These are phyloP conservation scores for Margaritispora aquatica DNA, from an alignment of 495 filamentous ascomycete species.

Conservation along the genomic window DNA sequence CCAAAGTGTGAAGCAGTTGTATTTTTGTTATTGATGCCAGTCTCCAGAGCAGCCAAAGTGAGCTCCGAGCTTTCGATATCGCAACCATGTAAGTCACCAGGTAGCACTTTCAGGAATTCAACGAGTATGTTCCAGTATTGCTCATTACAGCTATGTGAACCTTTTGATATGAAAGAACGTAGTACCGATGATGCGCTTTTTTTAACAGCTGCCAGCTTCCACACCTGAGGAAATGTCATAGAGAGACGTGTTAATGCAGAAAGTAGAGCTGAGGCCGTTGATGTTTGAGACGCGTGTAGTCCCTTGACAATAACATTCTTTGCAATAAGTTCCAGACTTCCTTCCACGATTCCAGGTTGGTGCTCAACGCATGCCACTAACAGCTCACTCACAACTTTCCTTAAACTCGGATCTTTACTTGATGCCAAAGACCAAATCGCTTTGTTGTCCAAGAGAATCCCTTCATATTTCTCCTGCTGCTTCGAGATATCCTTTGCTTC, in stretches of 20 bases:
- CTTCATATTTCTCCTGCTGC: slow-evolving; percentile 38
- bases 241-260: slow-evolving; percentile 38
- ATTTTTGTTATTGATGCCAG: slow-evolving; percentile 64
- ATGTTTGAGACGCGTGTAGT: slow-evolving; percentile 58
- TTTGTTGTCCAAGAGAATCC: slow-evolving; percentile 51
- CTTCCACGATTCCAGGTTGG: slow-evolving; percentile 40
- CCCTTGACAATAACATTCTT: slow-evolving; percentile 61
- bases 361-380: slow-evolving; percentile 52
- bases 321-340: slow-evolving; percentile 55
- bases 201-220: neutral
- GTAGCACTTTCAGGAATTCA: slow-evolving; percentile 53
- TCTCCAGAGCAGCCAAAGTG: slow-evolving; percentile 57
- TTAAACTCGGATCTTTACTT: slow-evolving; percentile 62
- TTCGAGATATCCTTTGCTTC: slow-evolving; percentile 44
- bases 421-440: slow-evolving; percentile 71
- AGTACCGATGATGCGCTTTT: slow-evolving; percentile 20
- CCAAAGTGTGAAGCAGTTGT: slow-evolving; percentile 61
- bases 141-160: slow-evolving; percentile 60
- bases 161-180: slow-evolving; percentile 34
- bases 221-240: neutral
- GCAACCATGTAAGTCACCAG: slow-evolving; percentile 42
- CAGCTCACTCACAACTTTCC: slow-evolving; percentile 63
- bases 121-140: slow-evolving; percentile 31
- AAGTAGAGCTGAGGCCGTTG: slow-evolving; percentile 65
- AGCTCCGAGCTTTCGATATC: slow-evolving; percentile 41